Conservation (phyloP, 2,329 filamentous ascomycete species). For the Hirsutella minnesotensis region DNA sequence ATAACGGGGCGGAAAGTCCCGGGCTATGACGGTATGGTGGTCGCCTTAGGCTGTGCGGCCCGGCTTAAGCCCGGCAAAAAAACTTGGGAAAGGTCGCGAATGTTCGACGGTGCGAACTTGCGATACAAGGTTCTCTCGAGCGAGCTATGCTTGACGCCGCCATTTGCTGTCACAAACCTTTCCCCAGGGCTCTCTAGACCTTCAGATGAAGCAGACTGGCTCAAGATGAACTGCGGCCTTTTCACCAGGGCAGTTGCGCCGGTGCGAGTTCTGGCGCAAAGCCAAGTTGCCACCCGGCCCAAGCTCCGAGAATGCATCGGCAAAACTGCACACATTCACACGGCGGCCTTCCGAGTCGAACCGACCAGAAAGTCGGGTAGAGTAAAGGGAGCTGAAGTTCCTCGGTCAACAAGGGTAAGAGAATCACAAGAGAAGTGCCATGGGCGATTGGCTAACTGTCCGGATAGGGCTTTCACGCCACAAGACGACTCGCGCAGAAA, state of each 20-base stretch:
- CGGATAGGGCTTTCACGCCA: slow-evolving; percentile 47
- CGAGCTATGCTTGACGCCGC: neutral
- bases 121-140: neutral
- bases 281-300: slow-evolving; percentile 24
- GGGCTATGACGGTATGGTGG: slow-evolving; percentile 17
- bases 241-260: slow-evolving; percentile 34
- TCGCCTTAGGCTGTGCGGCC: slow-evolving; percentile 14
- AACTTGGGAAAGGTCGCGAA: slow-evolving; percentile 5
- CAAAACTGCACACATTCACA: slow-evolving; percentile 24
- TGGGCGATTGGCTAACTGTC: neutral
- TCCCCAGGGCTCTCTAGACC: neutral
- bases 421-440: neutral
- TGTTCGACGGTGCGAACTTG: slow-evolving; percentile 1
- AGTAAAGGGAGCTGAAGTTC: slow-evolving; percentile 7
- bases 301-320: slow-evolving; percentile 28
- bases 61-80: slow-evolving; percentile 18
- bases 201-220: slow-evolving; percentile 16
- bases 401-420: slow-evolving; percentile 17
- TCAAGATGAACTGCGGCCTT: slow-evolving; percentile 35
- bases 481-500: slow-evolving; percentile 41
- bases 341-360: slow-evolving; percentile 12
- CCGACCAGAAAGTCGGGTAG: slow-evolving; percentile 9
- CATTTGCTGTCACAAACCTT: neutral
- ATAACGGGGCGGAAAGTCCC: neutral
- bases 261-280: slow-evolving; percentile 31